Evolutionary conservation across 2,329 filamentous ascomycete genomes (phyloP).

Genomic region (Thyridium curvatum): DNA sequence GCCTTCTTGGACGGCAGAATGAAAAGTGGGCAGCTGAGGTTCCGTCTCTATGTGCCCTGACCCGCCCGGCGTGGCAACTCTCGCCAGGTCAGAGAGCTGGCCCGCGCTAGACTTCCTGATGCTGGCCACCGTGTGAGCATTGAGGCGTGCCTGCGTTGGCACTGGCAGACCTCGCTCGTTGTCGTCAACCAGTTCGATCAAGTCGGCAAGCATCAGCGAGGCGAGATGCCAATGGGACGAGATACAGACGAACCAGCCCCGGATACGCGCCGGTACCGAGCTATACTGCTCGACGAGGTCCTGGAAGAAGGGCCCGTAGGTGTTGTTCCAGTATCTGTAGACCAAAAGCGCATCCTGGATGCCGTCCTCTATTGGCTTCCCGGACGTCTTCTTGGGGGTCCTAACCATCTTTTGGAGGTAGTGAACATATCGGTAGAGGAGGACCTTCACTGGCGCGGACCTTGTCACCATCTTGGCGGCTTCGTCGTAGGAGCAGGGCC

Average conservation of each 20-base stretch:
- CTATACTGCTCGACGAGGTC: conserved; percentile 45
- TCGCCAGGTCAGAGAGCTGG: conserved; percentile 41
- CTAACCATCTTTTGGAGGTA: conserved; percentile 47
- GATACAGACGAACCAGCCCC: conserved; percentile 55
- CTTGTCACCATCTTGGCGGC: conserved; percentile 42
- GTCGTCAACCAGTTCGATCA: conserved; percentile 43
- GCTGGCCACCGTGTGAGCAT: conserved; percentile 24
- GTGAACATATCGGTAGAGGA: conserved; percentile 49
- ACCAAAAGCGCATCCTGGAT: conserved; percentile 41
- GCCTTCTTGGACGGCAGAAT: conserved; percentile 46
- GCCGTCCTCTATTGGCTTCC: conserved; percentile 37
- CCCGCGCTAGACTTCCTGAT: conserved; percentile 36
- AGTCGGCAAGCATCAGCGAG: conserved; percentile 46
- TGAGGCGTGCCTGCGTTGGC: conserved; percentile 17
- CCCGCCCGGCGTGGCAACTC: conserved; percentile 30
- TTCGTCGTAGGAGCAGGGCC: conserved; percentile 49
- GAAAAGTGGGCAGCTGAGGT: conserved; percentile 33
- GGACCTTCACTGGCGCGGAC: conserved; percentile 51
- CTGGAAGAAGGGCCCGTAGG: conserved; percentile 44
- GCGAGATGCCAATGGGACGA: conserved; percentile 53
- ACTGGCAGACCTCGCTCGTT: conserved; percentile 17
- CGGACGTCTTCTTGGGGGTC: conserved; percentile 21
- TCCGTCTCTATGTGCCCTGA: conserved; percentile 10
- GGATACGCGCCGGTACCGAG: conserved; percentile 42
- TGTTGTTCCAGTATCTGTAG: conserved; percentile 47